Evolutionary conservation across 345 rosid genomes (phyloP).

Genomic region (Lumnitzera racemosa): DNA sequence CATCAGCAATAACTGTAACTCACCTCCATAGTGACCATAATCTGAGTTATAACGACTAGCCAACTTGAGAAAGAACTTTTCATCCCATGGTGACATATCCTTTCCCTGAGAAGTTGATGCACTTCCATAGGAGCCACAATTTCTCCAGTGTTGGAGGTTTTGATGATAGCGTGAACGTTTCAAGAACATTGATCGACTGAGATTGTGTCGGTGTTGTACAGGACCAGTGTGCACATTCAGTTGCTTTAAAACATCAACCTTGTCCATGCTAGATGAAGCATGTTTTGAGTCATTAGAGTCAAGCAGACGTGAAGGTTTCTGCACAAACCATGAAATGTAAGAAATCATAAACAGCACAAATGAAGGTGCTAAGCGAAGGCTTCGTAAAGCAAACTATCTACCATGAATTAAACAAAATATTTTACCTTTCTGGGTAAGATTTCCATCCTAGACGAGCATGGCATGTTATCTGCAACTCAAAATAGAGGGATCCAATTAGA

Average conservation of each 20-base stretch:
- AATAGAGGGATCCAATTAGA: slow-evolving; percentile 1
- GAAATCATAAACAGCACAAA: neutral
- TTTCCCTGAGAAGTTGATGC: slow-evolving; percentile 44
- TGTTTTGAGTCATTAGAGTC: slow-evolving; percentile 26
- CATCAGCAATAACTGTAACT: neutral
- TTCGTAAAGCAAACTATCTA: no score
- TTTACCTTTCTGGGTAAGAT: slow-evolving; percentile 29
- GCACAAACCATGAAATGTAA: slow-evolving; percentile 5
- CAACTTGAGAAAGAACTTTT: slow-evolving; percentile 34
- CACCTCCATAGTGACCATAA: slow-evolving; percentile 28
- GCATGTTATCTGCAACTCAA: slow-evolving; percentile 32
- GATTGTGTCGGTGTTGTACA: slow-evolving; percentile 30
- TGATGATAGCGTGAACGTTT: slow-evolving; percentile 51
- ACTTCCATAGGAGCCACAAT: slow-evolving; percentile 29
- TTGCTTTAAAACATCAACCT: slow-evolving; percentile 22
- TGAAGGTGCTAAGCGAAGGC: no score
- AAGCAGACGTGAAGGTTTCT: slow-evolving; percentile 28
- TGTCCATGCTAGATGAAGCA: slow-evolving; percentile 25
- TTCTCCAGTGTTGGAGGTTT: slow-evolving; percentile 41
- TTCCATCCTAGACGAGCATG: slow-evolving; percentile 30
- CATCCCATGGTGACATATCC: slow-evolving; percentile 22
- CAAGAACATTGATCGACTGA: slow-evolving; percentile 39
- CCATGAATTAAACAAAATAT: neutral
- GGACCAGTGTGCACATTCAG: slow-evolving; percentile 23
- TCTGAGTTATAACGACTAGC: slow-evolving; percentile 21